Evolutionary conservation across 805 yeast genomes (phyloP).

Genomic region (Pichia deserticola): DNA sequence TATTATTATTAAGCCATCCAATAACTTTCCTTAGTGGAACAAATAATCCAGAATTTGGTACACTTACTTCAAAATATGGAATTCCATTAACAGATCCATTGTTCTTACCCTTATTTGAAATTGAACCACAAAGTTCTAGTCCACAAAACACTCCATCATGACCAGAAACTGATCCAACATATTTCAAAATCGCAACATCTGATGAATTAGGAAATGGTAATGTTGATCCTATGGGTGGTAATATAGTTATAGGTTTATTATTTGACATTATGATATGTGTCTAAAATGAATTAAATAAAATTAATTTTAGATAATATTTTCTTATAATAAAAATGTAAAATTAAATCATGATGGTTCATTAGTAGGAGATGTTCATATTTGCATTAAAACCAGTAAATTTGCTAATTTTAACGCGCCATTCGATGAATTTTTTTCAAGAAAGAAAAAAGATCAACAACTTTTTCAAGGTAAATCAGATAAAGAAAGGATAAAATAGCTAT

Average conservation of each 20-base stretch:
- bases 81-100: constrained; percentile 74
- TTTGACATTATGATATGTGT: not conserved
- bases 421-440: too few species aligned
- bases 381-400: too few species aligned
- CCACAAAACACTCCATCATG: constrained; percentile 81
- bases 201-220: constrained; percentile 7
- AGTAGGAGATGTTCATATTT: too few species aligned
- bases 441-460: too few species aligned
- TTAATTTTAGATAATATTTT: too few species aligned
- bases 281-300: too few species aligned
- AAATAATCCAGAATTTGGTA: constrained; percentile 69
- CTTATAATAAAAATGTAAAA: too few species aligned
- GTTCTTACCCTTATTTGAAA: constrained; percentile 66
- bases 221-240: constrained; percentile 6
- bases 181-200: constrained; percentile 60
- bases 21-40: constrained; percentile 44
- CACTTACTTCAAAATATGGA: constrained; percentile 57
- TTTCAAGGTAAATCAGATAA: too few species aligned
- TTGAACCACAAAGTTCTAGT: constrained; percentile 68
- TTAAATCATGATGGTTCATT: too few species aligned
- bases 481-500: too few species aligned
- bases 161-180: constrained; percentile 64
- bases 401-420: too few species aligned
- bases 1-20: constrained; percentile 2
- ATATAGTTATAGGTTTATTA: not conserved